Base-by-base conservation (phyloP, 2,329 filamentous ascomycete species). In the Basipetospora chlamydospora region DNA sequence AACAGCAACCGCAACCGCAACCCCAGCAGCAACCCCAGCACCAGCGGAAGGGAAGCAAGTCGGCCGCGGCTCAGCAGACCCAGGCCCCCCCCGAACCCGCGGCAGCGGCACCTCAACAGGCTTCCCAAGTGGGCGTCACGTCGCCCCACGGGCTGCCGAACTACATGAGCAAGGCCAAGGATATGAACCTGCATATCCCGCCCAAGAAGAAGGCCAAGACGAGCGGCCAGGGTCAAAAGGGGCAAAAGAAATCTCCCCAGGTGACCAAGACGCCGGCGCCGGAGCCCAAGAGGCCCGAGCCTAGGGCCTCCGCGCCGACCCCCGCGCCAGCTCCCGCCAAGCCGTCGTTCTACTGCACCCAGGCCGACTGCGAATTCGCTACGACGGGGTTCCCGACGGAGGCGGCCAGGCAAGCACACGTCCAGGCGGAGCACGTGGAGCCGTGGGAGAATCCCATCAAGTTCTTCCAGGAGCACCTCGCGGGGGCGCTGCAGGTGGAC, bases 81-180 rank as follows among this genome's bases (percentile, higher is more conserved):
- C 41, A 41, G 33, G 26, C 28, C 12, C 11, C 29, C 13, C 17
- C 22, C 11, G 23, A 17, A 32, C 6, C 20, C 17, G 37, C 26
- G 20, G 18, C 32, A 8, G 21, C 69, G 0, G 65, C 65, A 1
- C 47, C 64, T 11, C 69, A 74, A 42, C 65, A 71, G 12, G 72
- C 72, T 0, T 74, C 73, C 49, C 54, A 59, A 18, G 64, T 77
- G 39, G 66, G 66, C 10, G 66, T 61, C 13, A 56, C 61, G 7
- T 76, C 73, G 5, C 73, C 74, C 22, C 68, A 73, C 43, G 73
- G 72, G 10, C 66, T 70, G 39, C 73, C 73, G 2, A 61, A 58
- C 6, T 75, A 74, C 42, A 63, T 67, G 31, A 59, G 55, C 49
- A 67, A 62, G 49, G 58, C 64, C 2, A 58, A 64, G 35, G 53